A percentile compares a stretch with the other conserved stretches of the same genome.
Evolutionary conservation across 129 eudicot species (phyloP).

Genomic region (Centella asiatica): DNA sequence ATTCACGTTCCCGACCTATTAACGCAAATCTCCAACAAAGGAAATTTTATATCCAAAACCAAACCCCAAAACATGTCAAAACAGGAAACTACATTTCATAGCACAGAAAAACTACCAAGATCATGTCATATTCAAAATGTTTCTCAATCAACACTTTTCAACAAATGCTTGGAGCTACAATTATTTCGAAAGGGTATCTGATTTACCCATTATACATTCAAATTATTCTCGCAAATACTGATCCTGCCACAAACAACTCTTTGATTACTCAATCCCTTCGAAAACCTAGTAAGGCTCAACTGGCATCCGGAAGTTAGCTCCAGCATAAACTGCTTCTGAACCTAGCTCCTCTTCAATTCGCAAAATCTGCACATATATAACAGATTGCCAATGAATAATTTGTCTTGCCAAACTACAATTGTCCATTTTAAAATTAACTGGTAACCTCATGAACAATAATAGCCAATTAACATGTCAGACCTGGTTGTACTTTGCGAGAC

Average conservation of each 20-base stretch:
- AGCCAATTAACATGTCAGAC: conserved; percentile 20
- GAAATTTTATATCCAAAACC: no score
- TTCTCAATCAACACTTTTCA: no score
- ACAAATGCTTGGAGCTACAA: no score
- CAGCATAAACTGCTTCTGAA: conserved; percentile 86
- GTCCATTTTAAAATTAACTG: not conserved
- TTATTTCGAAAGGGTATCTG: no score
- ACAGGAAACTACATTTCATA: no score
- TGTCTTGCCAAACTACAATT: not conserved
- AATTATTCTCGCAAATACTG: not conserved
- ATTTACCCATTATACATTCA: not conserved
- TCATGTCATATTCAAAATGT: no score
- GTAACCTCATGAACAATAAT: not conserved
- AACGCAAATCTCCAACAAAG: no score
- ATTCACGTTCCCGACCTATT: no score
- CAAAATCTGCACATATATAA: conserved; percentile 35
- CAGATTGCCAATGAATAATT: not conserved
- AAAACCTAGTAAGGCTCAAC: conserved; percentile 77
- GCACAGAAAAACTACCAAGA: no score
- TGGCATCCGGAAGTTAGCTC: conserved; percentile 83
- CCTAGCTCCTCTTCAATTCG: conserved; percentile 95
- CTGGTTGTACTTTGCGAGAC: conserved; percentile 86
- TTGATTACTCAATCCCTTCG: not conserved
- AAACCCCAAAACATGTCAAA: no score
- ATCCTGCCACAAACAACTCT: not conserved